phyloP scores from a whole-genome alignment of 306 rosid species.

The Vicia faba region DNA sequence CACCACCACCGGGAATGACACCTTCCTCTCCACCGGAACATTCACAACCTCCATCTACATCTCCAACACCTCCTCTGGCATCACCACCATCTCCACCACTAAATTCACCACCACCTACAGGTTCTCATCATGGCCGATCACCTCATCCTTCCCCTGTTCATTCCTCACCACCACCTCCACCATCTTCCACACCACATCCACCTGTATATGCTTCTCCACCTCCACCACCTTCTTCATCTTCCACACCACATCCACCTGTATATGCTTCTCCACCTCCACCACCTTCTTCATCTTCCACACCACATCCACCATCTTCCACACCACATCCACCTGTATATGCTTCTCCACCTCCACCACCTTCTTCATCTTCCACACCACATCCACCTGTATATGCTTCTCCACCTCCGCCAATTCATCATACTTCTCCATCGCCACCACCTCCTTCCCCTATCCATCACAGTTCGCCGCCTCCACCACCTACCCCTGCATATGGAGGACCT shows the following conservation, averaged over 20 bases:
- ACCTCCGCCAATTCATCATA: not conserved
- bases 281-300: not conserved
- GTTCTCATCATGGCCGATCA: conserved; percentile 36
- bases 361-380: conserved; percentile 1
- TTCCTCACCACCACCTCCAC: conserved; percentile 55
- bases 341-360: conserved; percentile 28
- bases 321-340: not conserved
- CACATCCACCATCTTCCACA: no score
- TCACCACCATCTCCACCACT: conserved; percentile 31
- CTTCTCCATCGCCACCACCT: conserved; percentile 42
- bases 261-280: conserved; percentile 36
- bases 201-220: no score
- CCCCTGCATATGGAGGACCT: conserved; percentile 93
- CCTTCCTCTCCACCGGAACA: conserved; percentile 20
- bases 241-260: not conserved
- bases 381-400: conserved; percentile 40
- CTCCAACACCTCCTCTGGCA: not conserved
- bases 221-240: no score
- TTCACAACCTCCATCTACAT: conserved; percentile 23
- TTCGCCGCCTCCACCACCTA: conserved; percentile 58
- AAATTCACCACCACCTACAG: conserved; percentile 41
- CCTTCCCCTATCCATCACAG: conserved; percentile 26
- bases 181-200: conserved; percentile 10
- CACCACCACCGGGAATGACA: conserved; percentile 31
- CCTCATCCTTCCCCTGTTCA: conserved; percentile 41